phyloP scores from a whole-genome alignment of 768 basidiomycete species.

The Steccherinum ochraceum region DNA sequence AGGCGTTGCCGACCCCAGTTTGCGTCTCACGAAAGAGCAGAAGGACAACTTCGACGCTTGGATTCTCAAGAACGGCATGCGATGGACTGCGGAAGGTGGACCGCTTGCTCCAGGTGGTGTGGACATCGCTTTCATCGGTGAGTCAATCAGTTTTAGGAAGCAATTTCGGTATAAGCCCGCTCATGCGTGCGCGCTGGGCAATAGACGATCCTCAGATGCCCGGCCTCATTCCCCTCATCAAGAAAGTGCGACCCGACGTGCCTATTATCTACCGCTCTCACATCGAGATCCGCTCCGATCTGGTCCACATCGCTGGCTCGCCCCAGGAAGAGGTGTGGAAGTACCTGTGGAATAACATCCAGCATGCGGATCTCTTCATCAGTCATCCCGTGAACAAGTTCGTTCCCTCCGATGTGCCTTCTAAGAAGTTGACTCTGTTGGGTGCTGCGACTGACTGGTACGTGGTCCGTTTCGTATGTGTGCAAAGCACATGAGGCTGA shows the following conservation, averaged over 20 bases:
- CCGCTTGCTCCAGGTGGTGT: constrained; percentile 79
- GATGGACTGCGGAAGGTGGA: constrained; percentile 84
- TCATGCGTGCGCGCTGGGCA: too few species aligned
- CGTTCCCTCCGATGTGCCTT: constrained; percentile 79
- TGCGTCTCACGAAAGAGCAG: constrained; percentile 72
- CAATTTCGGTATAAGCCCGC: too few species aligned
- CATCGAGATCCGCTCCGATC: constrained; percentile 86
- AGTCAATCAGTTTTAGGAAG: too few species aligned
- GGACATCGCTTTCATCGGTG: constrained; percentile 86
- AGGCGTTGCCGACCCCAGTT: constrained; percentile 77
- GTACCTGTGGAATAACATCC: constrained; percentile 90
- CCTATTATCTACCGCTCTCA: constrained; percentile 94
- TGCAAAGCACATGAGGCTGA: constrained; percentile 17
- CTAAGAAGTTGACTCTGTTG: constrained; percentile 62
- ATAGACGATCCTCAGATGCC: constrained; percentile 91
- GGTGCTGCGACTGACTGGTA: constrained; percentile 86
- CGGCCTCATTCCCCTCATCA: constrained; percentile 89
- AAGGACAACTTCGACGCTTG: constrained; percentile 80
- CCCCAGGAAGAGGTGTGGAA: constrained; percentile 92
- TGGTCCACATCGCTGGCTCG: constrained; percentile 74
- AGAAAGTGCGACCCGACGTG: constrained; percentile 72
- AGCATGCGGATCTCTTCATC: constrained; percentile 87
- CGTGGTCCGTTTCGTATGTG: constrained; percentile 21
- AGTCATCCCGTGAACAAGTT: constrained; percentile 92
- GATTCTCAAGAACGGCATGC: constrained; percentile 84